Conservation (phyloP, 1,284 basidiomycete genomes). For the Schizophyllum commune region DNA sequence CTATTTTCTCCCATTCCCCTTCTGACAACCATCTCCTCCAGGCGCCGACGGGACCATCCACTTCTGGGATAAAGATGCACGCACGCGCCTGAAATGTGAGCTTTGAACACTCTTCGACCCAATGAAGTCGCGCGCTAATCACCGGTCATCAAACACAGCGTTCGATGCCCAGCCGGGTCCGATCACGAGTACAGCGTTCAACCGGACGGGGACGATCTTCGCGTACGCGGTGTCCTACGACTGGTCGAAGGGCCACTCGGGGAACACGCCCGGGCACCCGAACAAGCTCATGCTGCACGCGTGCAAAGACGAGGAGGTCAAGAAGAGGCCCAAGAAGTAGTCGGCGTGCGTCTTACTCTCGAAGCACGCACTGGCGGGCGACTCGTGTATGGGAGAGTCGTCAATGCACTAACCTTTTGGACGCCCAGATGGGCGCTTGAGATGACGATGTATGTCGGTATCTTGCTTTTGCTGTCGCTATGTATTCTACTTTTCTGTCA, state of each 20-base stretch:
- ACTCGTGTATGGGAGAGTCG: not conserved
- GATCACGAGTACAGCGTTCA: constrained; percentile 73
- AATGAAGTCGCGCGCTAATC: not conserved
- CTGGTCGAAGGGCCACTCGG: constrained; percentile 85
- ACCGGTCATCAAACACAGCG: constrained; percentile 31
- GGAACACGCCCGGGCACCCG: constrained; percentile 72
- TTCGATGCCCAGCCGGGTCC: constrained; percentile 66
- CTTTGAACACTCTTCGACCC: constrained; percentile 6
- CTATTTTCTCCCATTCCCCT: constrained; percentile 8
- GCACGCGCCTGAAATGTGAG: constrained; percentile 84
- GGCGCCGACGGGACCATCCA: constrained; percentile 76
- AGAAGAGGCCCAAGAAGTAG: constrained; percentile 53
- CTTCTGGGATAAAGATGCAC: constrained; percentile 88
- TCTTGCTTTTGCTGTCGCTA: not conserved
- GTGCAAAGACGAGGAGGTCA: constrained; percentile 86
- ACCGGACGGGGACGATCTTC: constrained; percentile 79
- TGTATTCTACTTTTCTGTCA: not conserved
- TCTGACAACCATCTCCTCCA: constrained; percentile 16
- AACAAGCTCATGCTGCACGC: constrained; percentile 90
- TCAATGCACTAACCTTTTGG: not conserved
- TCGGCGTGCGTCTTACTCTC: not conserved
- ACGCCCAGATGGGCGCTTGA: not conserved
- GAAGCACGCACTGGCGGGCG: not conserved
- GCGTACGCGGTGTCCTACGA: constrained; percentile 88
- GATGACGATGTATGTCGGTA: not conserved